Conservation (phyloP, 257 asterid species). For the Ocimum tenuiflorum region DNA sequence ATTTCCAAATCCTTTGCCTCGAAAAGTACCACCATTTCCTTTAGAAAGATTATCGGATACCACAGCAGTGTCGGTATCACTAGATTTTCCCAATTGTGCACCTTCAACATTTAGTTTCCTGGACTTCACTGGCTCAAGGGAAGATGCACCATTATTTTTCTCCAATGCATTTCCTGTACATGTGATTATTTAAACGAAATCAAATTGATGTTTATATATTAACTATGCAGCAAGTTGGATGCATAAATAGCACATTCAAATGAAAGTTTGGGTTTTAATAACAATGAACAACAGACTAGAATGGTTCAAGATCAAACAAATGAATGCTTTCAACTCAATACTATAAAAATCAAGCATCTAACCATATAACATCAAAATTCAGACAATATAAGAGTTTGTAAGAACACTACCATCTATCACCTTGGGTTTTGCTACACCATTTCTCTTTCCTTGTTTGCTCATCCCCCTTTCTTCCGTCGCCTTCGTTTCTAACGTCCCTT, state of each 20-base stretch:
- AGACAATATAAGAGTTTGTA: conserved; percentile 14
- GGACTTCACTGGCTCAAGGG: conserved; percentile 15
- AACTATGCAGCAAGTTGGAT: conserved; percentile 3
- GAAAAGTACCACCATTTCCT: conserved; percentile 23
- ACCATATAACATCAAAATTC: conserved; percentile 4
- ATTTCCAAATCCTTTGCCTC: conserved; percentile 24
- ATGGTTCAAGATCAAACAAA: not conserved
- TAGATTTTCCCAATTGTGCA: conserved; percentile 26
- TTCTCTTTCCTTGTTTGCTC: conserved; percentile 23
- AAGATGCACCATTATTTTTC: conserved; percentile 16
- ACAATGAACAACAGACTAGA: not conserved
- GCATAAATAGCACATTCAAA: not conserved
- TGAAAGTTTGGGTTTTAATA: not conserved
- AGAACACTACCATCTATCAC: conserved; percentile 39
- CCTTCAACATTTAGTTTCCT: conserved; percentile 24
- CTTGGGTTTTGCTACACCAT: conserved; percentile 28
- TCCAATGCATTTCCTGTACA: conserved; percentile 16
- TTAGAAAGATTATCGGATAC: conserved; percentile 23
- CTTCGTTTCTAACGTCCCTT: conserved; percentile 9
- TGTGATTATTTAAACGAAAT: conserved; percentile 11
- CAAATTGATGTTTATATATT: too few relatives aligned
- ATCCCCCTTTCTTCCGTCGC: conserved; percentile 17
- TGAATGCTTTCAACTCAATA: not conserved
- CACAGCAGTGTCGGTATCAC: conserved; percentile 15
- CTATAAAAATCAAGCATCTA: conserved; percentile 4